Evolutionary conservation across 805 yeast genomes (phyloP).

Genomic region (Candida chauliodis): DNA sequence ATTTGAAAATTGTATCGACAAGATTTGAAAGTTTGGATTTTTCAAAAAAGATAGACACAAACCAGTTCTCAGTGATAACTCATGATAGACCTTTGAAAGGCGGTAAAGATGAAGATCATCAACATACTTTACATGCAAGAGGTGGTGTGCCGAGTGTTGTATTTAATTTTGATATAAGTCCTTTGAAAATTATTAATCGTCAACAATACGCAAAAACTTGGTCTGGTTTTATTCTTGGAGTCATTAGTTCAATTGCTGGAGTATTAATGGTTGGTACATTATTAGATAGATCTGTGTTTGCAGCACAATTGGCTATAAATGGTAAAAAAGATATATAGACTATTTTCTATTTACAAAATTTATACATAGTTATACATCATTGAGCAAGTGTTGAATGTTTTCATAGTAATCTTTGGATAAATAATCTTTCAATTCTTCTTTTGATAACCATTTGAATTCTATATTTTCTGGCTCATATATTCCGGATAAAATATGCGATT

Average conservation of each 20-base stretch:
- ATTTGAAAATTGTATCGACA: conserved; percentile 85
- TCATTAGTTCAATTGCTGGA: conserved; percentile 88
- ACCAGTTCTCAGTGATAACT: conserved; percentile 83
- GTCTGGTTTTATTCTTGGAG: conserved; percentile 78
- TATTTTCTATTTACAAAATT: conserved; percentile 3
- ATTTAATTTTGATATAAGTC: conserved; percentile 87
- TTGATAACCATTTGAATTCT: conserved; percentile 80
- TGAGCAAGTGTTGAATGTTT: conserved; percentile 49
- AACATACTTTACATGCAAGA: conserved; percentile 70
- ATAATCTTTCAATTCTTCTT: conserved; percentile 63
- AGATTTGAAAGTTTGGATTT: conserved; percentile 69
- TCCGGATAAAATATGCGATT: conserved; percentile 88
- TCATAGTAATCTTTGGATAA: conserved; percentile 55
- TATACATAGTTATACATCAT: conserved; percentile 25
- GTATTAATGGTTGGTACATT: conserved; percentile 89
- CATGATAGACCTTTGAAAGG: conserved; percentile 86
- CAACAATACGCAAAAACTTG: conserved; percentile 73
- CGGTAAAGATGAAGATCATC: conserved; percentile 89
- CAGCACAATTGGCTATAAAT: conserved; percentile 74
- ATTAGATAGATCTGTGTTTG: conserved; percentile 82
- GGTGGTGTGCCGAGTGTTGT: conserved; percentile 93
- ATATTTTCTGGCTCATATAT: conserved; percentile 46
- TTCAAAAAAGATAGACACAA: conserved; percentile 57
- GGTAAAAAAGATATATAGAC: conserved; percentile 55
- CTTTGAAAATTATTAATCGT: conserved; percentile 83